These are phyloP conservation scores for Tulasnella calospora DNA, from an alignment of 768 basidiomycete species.

Conservation along the genomic window DNA sequence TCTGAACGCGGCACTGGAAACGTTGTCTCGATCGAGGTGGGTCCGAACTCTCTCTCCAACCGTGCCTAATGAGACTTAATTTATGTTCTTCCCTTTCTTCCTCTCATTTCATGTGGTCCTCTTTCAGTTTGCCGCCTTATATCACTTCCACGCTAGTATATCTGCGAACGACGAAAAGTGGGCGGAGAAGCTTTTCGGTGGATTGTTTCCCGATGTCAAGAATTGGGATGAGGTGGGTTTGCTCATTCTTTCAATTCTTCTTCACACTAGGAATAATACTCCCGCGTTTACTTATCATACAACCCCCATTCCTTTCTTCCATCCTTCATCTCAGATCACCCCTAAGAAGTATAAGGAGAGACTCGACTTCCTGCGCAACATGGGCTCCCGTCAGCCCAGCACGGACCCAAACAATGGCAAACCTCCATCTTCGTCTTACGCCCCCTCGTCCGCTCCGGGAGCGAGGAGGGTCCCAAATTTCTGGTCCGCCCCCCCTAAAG, in stretches of 20 bases:
- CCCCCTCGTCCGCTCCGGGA: not conserved
- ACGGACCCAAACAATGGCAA: not conserved
- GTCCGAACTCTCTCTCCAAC: not conserved
- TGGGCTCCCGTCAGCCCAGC: not conserved
- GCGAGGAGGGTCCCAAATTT: not conserved
- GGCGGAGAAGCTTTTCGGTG: not conserved
- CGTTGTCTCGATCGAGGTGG: conserved; percentile 18
- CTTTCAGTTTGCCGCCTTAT: conserved; percentile 16
- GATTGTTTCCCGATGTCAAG: not conserved
- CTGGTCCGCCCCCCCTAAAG: not conserved
- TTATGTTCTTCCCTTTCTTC: not conserved
- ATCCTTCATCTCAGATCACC: not conserved
- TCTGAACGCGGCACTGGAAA: conserved; percentile 8
- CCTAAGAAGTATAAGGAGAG: not conserved
- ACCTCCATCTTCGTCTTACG: not conserved
- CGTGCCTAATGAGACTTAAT: too few relatives aligned
- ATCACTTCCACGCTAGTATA: conserved; percentile 24
- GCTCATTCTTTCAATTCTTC: not conserved
- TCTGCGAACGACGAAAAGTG: conserved; percentile 28
- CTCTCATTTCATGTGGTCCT: not conserved
- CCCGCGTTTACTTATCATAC: not conserved
- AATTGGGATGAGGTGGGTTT: conserved; percentile 23
- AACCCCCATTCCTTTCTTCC: not conserved
- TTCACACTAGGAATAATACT: not conserved
- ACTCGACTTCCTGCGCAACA: not conserved